Base-by-base conservation (phyloP, 2,329 filamentous ascomycete genomes). In the Ascochyta pisi region DNA sequence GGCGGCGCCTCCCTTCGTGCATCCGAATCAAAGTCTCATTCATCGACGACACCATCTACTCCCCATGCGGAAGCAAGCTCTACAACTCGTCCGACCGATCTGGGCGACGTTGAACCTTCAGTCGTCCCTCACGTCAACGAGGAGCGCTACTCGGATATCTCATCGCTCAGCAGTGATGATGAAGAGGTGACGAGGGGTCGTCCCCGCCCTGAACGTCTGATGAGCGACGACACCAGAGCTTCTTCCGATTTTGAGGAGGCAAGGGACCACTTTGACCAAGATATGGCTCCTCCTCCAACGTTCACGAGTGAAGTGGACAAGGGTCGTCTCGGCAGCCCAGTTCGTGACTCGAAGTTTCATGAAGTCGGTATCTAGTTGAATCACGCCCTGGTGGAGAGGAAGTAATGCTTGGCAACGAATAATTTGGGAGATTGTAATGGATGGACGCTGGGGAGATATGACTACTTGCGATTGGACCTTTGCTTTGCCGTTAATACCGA, bases 161-260 rank as follows among this genome's bases (percentile, higher is more conserved):
- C 74, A 22, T 76, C 75, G n/a, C 46, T 77, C 15, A 74, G 68
- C 12, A 65, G 55, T 19, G 45, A 54, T 26, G 60, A 62, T 19
- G 61, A 57, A n/a, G 58, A 59, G 16, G 7, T 43, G 19, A 33
- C 33, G 4, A 54, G 73, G 55, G 66, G 68, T n/a, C 65, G 71
- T 12, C 58, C 58, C 16, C 54, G 50, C 16, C 52, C 62, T 35
- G 54, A 66, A 45, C 63, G 68, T 9, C 59, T 65, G 19, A 49
- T 52, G 9, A 72, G 62, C 33, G 63, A 62, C 2, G 66, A 76
- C n/a, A 72, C 75, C 40, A 76, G 71, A 26, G 74, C 60, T 35
- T 71, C 64, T 34, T 74, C 68, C 19, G 81, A 83, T 39, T 81
- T 82, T 50, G 82, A 85, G 53, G 83, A 85, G 70, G 81, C 78